Base-by-base conservation (phyloP, 177 flowering plant species). In the Vitis hybrid region DNA sequence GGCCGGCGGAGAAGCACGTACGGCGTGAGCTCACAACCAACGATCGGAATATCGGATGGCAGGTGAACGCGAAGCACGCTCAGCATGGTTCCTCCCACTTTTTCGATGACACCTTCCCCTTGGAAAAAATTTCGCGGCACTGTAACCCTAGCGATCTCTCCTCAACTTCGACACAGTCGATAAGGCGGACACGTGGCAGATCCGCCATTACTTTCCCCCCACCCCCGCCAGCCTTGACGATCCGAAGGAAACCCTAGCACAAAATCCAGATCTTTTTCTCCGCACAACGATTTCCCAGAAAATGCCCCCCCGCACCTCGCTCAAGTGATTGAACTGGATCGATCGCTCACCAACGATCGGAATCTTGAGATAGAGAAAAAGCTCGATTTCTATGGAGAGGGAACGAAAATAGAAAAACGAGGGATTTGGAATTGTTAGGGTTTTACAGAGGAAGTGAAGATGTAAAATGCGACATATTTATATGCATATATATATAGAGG, bases 11-110 rank as follows among this genome's bases (percentile, higher is more conserved):
- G 65, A 6, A 91, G 83, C 52, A 96, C 92, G 65, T 96, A 96
- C 8, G 98, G 99, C 66, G 95, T 84, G 67, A 96, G 91, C 87
- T 96, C 98, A 60, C 97, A 93, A 58, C 98, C 98, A 4, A 92
- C 99, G 67, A 96, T 91, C 9, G 99, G 98, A 72, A 93, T 93
- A 54, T 96, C 99, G 65, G 98, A 93, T 62, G 99, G 99, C 62
- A 96, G 88, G 78, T 96, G 98, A 79, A 96, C 91, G 18, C 99
- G 74, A 40, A 87, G 79, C 87, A 96, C 97, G 73, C 82, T 96
- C 91, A 96, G 91, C 99, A 96, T 96, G 69, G 88, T 90, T 84
- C 67, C 56, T 56, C 60, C 68, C 62, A 62, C 17, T 48, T 72
- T 70, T 63, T 59, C 68, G n/a, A 54, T 12, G 58, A 51, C 68